Percentiles rank a stretch among this genome's conserved stretches.
Evolutionary conservation across 2,329 filamentous ascomycete genomes (phyloP).

Genomic region (Fusarium camptoceras): DNA sequence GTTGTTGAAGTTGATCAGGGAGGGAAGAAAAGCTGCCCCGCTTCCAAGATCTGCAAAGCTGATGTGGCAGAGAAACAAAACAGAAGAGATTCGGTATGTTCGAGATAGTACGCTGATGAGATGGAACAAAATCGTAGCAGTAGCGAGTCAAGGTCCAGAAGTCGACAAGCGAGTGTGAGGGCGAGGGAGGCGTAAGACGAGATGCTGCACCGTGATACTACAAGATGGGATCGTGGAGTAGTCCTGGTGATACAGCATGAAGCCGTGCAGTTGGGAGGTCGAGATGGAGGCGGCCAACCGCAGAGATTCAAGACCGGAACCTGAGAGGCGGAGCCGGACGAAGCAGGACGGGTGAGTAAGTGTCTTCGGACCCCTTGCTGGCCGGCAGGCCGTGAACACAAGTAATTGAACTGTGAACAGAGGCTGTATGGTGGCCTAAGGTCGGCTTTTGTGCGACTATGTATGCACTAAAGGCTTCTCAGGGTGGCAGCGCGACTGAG

Average conservation of each 20-base stretch:
- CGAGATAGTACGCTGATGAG: conserved; percentile 22
- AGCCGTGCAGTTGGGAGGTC: conserved; percentile 60
- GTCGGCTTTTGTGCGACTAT: conserved; percentile 65
- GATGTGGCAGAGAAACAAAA: conserved; percentile 34
- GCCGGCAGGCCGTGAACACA: conserved; percentile 47
- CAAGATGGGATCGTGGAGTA: conserved; percentile 58
- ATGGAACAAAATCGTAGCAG: conserved; percentile 13
- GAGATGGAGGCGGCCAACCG: conserved; percentile 60
- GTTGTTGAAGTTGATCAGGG: conserved; percentile 28
- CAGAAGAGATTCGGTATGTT: conserved; percentile 23
- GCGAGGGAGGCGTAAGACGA: conserved; percentile 58
- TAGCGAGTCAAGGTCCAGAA: conserved; percentile 32
- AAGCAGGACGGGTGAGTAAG: conserved; percentile 36
- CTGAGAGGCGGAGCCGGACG: conserved; percentile 48
- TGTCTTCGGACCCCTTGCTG: conserved; percentile 46
- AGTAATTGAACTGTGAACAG: conserved; percentile 47
- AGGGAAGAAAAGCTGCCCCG: conserved; percentile 35
- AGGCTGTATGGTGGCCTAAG: conserved; percentile 56
- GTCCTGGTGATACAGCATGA: conserved; percentile 62
- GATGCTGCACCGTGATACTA: conserved; percentile 65
- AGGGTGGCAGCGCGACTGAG: conserved; percentile 56
- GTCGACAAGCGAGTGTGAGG: conserved; percentile 50
- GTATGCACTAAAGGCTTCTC: conserved; percentile 46
- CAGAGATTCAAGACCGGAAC: conserved; percentile 54
- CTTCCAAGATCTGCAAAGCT: conserved; percentile 40